Conservation (phyloP, 2,329 filamentous ascomycete genomes). For the Macrophomina pseudophaseolina region DNA sequence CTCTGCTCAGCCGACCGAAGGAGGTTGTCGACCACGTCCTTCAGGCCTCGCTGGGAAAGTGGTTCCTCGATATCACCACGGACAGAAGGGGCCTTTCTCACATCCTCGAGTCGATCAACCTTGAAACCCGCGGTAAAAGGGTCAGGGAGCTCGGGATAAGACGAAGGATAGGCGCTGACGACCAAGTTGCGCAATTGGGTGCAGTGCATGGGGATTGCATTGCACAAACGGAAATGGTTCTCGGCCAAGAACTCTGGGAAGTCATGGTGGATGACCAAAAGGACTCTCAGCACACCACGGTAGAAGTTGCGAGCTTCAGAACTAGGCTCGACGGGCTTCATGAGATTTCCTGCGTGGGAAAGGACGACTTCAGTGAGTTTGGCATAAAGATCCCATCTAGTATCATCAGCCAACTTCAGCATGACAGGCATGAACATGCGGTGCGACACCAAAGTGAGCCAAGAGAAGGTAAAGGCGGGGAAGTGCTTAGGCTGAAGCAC, state of each 20-base stretch:
- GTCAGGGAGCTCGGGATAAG: slow-evolving; percentile 73
- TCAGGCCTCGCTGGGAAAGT: slow-evolving; percentile 58
- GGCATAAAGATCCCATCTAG: slow-evolving; percentile 77
- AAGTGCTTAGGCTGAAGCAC: slow-evolving; percentile 77
- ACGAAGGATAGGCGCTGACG: slow-evolving; percentile 76
- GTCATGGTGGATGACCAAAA: slow-evolving; percentile 88
- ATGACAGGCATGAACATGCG: slow-evolving; percentile 82
- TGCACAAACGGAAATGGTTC: slow-evolving; percentile 81
- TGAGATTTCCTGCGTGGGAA: slow-evolving; percentile 75
- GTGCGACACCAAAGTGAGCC: slow-evolving; percentile 83
- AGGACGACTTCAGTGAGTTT: slow-evolving; percentile 76
- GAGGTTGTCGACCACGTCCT: slow-evolving; percentile 57
- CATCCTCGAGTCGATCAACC: slow-evolving; percentile 76
- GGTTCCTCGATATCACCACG: slow-evolving; percentile 65
- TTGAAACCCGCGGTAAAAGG: slow-evolving; percentile 75
- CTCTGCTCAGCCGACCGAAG: slow-evolving; percentile 62
- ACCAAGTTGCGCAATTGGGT: slow-evolving; percentile 88
- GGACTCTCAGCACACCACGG: slow-evolving; percentile 78
- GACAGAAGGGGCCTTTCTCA: slow-evolving; percentile 69
- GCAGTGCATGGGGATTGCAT: slow-evolving; percentile 80
- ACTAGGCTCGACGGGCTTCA: slow-evolving; percentile 74
- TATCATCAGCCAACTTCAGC: slow-evolving; percentile 68
- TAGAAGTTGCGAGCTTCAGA: slow-evolving; percentile 81
- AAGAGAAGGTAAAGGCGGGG: slow-evolving; percentile 83
- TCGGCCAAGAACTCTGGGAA: slow-evolving; percentile 91